Evolutionary conservation across 768 basidiomycete species (phyloP).

Genomic region (Lentinula boryana): DNA sequence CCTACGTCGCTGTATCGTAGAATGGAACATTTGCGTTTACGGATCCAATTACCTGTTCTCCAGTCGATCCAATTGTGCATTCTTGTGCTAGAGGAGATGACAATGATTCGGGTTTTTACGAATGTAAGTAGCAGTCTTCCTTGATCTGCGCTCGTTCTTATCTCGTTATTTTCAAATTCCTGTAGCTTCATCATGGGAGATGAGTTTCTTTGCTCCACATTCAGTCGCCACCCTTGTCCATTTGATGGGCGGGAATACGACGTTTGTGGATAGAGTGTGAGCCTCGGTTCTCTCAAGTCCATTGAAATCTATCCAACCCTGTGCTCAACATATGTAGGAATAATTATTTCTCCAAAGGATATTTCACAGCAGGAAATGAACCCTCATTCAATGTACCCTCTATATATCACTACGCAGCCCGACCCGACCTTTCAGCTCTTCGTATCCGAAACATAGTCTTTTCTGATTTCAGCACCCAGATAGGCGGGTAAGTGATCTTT

Average conservation of each 20-base stretch:
- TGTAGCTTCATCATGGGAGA: conserved; percentile 48
- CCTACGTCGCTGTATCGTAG: conserved; percentile 15
- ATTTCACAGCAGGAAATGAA: conserved; percentile 44
- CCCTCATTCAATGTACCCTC: conserved; percentile 43
- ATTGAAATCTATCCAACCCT: neutral
- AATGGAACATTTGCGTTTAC: conserved; percentile 47
- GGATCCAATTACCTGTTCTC: conserved; percentile 43
- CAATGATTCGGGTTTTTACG: conserved; percentile 47
- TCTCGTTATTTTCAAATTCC: neutral
- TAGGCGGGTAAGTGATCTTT: conserved; percentile 28
- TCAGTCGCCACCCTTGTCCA: conserved; percentile 40
- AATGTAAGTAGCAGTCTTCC: conserved; percentile 28
- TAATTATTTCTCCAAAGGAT: conserved; percentile 38
- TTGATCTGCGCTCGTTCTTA: neutral
- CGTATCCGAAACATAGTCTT: conserved; percentile 39
- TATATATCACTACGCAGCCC: conserved; percentile 43
- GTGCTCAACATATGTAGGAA: conserved; percentile 21
- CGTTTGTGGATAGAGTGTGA: conserved; percentile 37
- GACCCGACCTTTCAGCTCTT: conserved; percentile 42
- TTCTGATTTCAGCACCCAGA: conserved; percentile 39
- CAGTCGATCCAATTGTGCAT: conserved; percentile 37
- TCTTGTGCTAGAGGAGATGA: conserved; percentile 45
- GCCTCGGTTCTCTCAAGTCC: conserved; percentile 6
- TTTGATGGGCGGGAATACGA: conserved; percentile 40
- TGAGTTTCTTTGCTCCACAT: conserved; percentile 47